Percentiles rank a stretch among this genome's conserved stretches.
Evolutionary conservation across 305 asterid species (phyloP).

Genomic region (Withania somnifera): DNA sequence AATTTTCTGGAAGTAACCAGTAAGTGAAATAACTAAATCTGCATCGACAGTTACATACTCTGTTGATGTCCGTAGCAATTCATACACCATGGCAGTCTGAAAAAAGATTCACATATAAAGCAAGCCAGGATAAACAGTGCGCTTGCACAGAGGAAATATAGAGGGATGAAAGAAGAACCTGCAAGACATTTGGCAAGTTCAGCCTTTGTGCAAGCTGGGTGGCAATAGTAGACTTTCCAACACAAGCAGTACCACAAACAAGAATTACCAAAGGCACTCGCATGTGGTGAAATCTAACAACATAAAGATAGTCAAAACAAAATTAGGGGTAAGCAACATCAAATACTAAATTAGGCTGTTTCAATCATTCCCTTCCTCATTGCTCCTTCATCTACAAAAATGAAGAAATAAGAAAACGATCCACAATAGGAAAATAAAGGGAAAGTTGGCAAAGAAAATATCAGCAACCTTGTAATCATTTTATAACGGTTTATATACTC

Average conservation of each 20-base stretch:
- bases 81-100: constrained; percentile 98
- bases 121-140: background rate
- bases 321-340: background rate
- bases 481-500: constrained; percentile 92
- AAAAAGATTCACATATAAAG: background rate
- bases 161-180: constrained; percentile 30
- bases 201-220: constrained; percentile 97
- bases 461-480: constrained; percentile 86
- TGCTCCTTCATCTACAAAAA: background rate
- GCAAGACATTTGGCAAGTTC: constrained; percentile 92
- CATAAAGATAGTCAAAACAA: background rate
- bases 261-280: constrained; percentile 97
- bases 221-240: constrained; percentile 96
- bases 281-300: constrained; percentile 81
- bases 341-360: background rate
- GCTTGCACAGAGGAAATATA: constrained; percentile 5
- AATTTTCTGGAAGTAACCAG: background rate
- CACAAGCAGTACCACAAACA: constrained; percentile 98
- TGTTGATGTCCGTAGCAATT: constrained; percentile 88
- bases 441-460: background rate
- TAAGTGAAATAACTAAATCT: constrained; percentile 6
- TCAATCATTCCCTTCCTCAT: background rate
- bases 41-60: constrained; percentile 51
- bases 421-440: background rate
- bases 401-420: background rate